Evolutionary conservation across 225 moss, liverwort and hornwort genomes (phyloP), one percentile per base, ranked within the genome.

Genomic region (Physcomitrium patens): DNA sequence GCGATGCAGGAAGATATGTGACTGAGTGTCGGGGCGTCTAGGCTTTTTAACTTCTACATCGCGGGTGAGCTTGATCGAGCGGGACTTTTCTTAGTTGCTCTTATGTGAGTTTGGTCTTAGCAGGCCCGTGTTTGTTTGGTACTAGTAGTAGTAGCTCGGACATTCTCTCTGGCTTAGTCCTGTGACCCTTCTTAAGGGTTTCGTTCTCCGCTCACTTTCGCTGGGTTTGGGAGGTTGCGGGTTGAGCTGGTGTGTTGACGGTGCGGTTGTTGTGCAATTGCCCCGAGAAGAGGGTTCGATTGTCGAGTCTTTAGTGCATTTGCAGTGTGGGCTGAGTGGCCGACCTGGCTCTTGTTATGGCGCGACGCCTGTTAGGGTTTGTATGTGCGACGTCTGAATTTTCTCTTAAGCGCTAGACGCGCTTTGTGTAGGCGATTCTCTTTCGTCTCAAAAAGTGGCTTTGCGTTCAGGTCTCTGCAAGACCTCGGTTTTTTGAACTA

Each of bases 311-410:
- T 70, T 43, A 0, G 31, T 47, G 43, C 1, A 22, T 55, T 64
- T 50, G 5, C 5, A 47, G 54, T 43, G 50, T 55, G n/a, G 64
- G 28, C 47, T 70, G 65, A 57, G 37, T 8, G 0, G n/a, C 28
- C 44, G 48, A 20, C 1, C 16, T 37, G 31, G 31, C 31, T 37
- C 10, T 64, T 12, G 7, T 8, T 19, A 27, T 0, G 3, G 6
- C 1, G 12, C 5, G 65, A 10, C 45, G 41, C 10, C 12, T 73
- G 73, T 69, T 84, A 80, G 84, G 84, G 80, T 73, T 82, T 56
- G 61, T 67, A 71, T 28, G 42, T 13, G 18, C 22, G 1, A 46
- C 26, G 12, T 12, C 12, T 17, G 47, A 80, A 73, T 73, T 68
- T 73, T 60, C 9, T 17, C 2, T 27, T 8, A 7, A 15, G 12